A percentile compares a stretch with the other conserved stretches of the same genome.
Conservation (phyloP, 495 filamentous ascomycete genomes). For the Xylaria flabelliformis region DNA sequence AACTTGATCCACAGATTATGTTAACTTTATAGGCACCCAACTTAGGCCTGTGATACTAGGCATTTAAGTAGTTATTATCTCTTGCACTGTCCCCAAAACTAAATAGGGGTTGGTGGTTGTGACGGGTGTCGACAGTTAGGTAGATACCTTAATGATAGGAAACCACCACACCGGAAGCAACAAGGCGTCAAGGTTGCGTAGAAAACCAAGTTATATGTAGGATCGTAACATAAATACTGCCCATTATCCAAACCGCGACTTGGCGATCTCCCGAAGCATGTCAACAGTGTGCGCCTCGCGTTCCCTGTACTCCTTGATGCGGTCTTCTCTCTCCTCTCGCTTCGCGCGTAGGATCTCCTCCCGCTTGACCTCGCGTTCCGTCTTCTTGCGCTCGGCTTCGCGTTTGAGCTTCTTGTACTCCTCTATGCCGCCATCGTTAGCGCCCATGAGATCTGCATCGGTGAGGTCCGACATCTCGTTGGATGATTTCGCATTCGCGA, state of each 20-base stretch:
- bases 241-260: conserved; percentile 60
- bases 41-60: neutral
- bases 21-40: neutral
- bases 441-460: conserved; percentile 69
- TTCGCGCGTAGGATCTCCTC: conserved; percentile 68
- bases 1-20: conserved; percentile 1
- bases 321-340: conserved; percentile 68
- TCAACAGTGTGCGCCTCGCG: conserved; percentile 73
- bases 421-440: conserved; percentile 61
- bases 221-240: neutral
- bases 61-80: neutral
- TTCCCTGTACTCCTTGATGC: conserved; percentile 58
- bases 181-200: neutral
- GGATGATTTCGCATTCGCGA: conserved; percentile 58
- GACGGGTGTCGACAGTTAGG: neutral
- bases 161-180: neutral
- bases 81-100: neutral
- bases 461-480: conserved; percentile 55
- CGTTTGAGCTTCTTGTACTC: conserved; percentile 63
- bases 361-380: conserved; percentile 68
- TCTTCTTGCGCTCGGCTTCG: conserved; percentile 63
- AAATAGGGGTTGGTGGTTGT: neutral
- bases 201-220: neutral
- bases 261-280: conserved; percentile 67
- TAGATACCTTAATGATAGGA: neutral